phyloP scores from a whole-genome alignment of 2,329 filamentous ascomycete genomes.

The Dothiorella sarmentorum region DNA sequence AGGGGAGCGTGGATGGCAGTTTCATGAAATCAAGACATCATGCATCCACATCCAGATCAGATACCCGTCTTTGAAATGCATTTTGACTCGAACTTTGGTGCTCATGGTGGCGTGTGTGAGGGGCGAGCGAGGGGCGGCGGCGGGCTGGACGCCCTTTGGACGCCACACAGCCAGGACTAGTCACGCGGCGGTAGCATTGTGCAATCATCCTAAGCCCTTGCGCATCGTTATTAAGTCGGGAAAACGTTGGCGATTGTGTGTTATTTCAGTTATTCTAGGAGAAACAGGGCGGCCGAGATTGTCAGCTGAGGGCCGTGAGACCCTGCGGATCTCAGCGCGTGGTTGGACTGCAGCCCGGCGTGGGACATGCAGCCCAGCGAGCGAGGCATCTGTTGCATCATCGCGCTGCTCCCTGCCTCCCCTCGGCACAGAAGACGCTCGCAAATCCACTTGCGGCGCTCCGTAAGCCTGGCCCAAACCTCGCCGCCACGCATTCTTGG shows the following conservation, averaged over 20 bases:
- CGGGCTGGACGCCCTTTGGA: background rate
- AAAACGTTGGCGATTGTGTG: too few relatives aligned
- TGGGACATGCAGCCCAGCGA: background rate
- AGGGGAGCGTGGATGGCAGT: constrained; percentile 17
- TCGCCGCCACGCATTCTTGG: background rate
- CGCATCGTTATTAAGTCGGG: background rate
- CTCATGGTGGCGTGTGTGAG: constrained; percentile 3
- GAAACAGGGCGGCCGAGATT: constrained; percentile 11
- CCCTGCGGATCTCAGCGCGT: constrained; percentile 3
- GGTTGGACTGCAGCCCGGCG: background rate
- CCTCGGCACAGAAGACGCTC: constrained; percentile 4
- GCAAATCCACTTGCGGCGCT: constrained; percentile 4
- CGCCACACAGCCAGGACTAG: background rate
- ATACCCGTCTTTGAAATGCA: constrained; percentile 19
- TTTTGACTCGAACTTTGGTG: constrained; percentile 1
- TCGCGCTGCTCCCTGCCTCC: constrained; percentile 1
- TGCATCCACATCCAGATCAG: constrained; percentile 14
- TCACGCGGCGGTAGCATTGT: constrained; percentile 1
- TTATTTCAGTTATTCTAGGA: background rate
- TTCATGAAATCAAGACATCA: constrained; percentile 18
- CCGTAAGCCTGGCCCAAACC: background rate
- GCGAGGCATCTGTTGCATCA: constrained; percentile 3
- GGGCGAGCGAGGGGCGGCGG: constrained; percentile 1
- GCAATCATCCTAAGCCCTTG: background rate
- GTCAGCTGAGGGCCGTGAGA: constrained; percentile 14